Base-by-base conservation (phyloP, 768 basidiomycete genomes). In the Russula earlei region DNA sequence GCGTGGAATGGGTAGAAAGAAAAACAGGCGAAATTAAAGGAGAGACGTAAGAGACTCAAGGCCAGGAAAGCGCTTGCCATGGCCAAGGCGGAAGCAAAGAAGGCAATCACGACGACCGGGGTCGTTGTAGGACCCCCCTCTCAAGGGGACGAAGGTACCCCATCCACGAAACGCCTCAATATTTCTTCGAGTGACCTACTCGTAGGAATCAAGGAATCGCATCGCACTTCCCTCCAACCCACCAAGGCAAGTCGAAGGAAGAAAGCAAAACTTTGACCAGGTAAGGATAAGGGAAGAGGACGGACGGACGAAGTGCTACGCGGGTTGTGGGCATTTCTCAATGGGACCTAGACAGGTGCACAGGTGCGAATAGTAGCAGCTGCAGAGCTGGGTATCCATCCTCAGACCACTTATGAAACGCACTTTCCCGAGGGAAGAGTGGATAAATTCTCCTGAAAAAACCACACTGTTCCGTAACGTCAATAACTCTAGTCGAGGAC, bases 21-120 rank as follows among this genome's bases (percentile, higher is more conserved):
- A 9, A 77, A 76, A 54, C 69, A 74, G 41, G 72, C 64, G 6
- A 64, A 68, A 27, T 64, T 79, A 49, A 77, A 74, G 50, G 73
- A 72, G 7, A 78, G 72, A 59, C 78, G 82, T 48, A 71, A 68
- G 36, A 77, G 71, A 43, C 74, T 75, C 38, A 82, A 80, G 62
- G 70, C 69, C 34, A 67, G 69, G 34, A 75, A 70, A 60, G 70
- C 65, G 12, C 75, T 73, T 60, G 72, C 68, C 10, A 74, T 71
- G 37, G 64, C 64, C 6, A 49, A 27, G 3, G 62, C 64, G 44
- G 65, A 64, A 47, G 60, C 56, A 19, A 64, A 62, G 50, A 24
- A 37, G 45, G 54, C 58, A n/a, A 50, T 48, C 0, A 49, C 56
- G 14, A 53, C 41, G 1, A 19, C 62, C 2, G 43, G 11, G 27